Evolutionary conservation across 495 filamentous ascomycete genomes (phyloP).

Genomic region (Chaetomium fimeti): DNA sequence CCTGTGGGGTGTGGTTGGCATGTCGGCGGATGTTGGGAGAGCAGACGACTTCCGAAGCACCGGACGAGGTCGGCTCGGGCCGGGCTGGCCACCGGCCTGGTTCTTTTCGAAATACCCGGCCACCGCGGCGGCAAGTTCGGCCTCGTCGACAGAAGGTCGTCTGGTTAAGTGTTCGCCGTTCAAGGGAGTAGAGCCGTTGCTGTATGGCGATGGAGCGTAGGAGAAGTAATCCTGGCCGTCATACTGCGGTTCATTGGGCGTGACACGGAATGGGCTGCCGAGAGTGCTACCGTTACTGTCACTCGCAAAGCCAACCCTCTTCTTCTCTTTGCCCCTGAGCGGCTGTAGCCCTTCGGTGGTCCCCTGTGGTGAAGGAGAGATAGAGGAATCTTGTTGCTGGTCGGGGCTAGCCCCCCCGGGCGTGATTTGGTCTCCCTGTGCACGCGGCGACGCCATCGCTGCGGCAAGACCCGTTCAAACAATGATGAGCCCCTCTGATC

Average conservation of each 20-base stretch:
- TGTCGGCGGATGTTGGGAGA: constrained; percentile 13
- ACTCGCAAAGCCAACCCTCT: constrained; percentile 34
- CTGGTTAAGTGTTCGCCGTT: constrained; percentile 3
- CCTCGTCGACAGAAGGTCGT: constrained; percentile 33
- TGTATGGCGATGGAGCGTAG: constrained; percentile 22
- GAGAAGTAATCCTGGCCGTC: constrained; percentile 30
- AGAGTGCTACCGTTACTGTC: constrained; percentile 9
- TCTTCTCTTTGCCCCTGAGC: constrained; percentile 35
- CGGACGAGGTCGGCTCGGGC: constrained; percentile 31
- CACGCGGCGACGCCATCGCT: constrained; percentile 24
- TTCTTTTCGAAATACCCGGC: constrained; percentile 29
- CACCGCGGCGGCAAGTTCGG: constrained; percentile 29
- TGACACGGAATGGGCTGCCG: constrained; percentile 14
- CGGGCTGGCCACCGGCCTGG: constrained; percentile 16
- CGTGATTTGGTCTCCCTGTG: constrained; percentile 7
- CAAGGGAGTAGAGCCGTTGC: constrained; percentile 15
- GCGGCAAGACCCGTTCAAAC: not conserved
- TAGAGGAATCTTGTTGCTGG: constrained; percentile 1
- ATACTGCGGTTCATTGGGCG: constrained; percentile 18
- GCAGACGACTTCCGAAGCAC: constrained; percentile 31
- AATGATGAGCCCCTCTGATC: not conserved
- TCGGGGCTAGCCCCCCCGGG: constrained; percentile 2
- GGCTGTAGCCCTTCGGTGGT: constrained; percentile 7
- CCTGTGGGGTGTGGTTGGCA: constrained; percentile 15
- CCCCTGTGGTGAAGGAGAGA: not conserved